A percentile compares a stretch with the other conserved stretches of the same genome.
phyloP scores from a whole-genome alignment of 2,329 filamentous ascomycete genomes.

The Trichoderma sp. region DNA sequence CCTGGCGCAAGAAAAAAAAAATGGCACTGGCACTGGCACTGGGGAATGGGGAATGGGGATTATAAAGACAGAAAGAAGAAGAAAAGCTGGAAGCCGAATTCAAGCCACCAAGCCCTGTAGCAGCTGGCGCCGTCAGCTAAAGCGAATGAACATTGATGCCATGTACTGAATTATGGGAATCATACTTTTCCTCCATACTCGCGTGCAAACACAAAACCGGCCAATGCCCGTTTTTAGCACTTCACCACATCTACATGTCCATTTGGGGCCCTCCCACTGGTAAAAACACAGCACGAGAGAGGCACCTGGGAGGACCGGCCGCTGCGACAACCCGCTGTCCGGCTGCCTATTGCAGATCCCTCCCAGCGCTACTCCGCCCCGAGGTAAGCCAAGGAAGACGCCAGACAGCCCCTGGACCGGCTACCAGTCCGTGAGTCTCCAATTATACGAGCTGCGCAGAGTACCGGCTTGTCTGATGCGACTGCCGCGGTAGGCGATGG shows the following conservation, averaged over 20 bases:
- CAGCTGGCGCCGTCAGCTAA: background rate
- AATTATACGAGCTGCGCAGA: background rate
- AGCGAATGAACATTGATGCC: background rate
- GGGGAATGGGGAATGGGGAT: background rate
- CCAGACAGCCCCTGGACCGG: background rate
- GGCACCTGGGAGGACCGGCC: background rate
- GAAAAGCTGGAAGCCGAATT: background rate
- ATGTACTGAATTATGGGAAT: background rate
- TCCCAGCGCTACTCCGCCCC: constrained; percentile 17
- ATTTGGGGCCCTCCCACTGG: background rate
- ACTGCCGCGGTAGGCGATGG: background rate
- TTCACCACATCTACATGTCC: background rate
- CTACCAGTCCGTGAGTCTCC: background rate
- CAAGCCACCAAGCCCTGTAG: constrained; percentile 16
- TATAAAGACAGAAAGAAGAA: background rate
- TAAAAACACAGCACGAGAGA: background rate
- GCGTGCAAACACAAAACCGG: background rate
- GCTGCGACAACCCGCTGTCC: background rate
- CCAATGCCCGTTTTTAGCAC: background rate
- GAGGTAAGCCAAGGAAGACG: constrained; percentile 4
- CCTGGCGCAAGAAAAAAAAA: constrained; percentile 16
- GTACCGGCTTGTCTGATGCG: background rate
- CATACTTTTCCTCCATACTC: background rate
- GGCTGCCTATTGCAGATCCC: constrained; percentile 11
- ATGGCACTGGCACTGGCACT: background rate